Conservation (phyloP, 2,329 filamentous ascomycete genomes). For the Grosmannia huntii region DNA sequence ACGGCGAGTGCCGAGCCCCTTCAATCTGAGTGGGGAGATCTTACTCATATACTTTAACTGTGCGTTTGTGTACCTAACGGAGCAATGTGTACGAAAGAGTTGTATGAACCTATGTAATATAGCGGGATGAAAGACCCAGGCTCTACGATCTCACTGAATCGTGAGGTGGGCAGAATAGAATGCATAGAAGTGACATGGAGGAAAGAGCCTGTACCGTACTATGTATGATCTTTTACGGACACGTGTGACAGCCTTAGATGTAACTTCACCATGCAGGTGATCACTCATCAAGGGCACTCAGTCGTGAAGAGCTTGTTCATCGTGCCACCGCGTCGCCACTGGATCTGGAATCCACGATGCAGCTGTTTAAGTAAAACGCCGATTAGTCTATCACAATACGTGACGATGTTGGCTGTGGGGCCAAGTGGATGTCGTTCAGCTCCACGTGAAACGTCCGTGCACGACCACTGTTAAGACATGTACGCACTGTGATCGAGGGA, state of each 20-base stretch:
- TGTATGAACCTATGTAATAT: not conserved
- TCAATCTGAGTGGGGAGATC: not conserved
- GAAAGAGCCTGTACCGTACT: too few relatives aligned
- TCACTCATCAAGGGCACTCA: too few relatives aligned
- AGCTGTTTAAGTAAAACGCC: too few relatives aligned
- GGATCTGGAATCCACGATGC: too few relatives aligned
- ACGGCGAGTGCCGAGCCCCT: not conserved
- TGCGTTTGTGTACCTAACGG: not conserved
- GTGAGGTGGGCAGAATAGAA: not conserved
- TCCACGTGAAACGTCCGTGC: not conserved
- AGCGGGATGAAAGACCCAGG: not conserved
- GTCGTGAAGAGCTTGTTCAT: too few relatives aligned
- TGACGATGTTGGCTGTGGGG: too few relatives aligned
- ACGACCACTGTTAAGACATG: not conserved
- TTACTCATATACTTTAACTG: not conserved
- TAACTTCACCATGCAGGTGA: too few relatives aligned
- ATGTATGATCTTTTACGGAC: too few relatives aligned
- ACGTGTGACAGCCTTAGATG: too few relatives aligned
- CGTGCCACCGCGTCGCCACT: too few relatives aligned
- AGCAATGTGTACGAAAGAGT: not conserved
- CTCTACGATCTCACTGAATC: not conserved
- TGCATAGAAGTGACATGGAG: not conserved
- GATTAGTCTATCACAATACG: too few relatives aligned
- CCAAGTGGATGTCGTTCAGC: too few relatives aligned
- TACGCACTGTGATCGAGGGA: not conserved